Percentiles rank a stretch among this genome's conserved stretches.
Evolutionary conservation across 139 green algal species (phyloP).

Genomic region (Desmodesmus armatus): DNA sequence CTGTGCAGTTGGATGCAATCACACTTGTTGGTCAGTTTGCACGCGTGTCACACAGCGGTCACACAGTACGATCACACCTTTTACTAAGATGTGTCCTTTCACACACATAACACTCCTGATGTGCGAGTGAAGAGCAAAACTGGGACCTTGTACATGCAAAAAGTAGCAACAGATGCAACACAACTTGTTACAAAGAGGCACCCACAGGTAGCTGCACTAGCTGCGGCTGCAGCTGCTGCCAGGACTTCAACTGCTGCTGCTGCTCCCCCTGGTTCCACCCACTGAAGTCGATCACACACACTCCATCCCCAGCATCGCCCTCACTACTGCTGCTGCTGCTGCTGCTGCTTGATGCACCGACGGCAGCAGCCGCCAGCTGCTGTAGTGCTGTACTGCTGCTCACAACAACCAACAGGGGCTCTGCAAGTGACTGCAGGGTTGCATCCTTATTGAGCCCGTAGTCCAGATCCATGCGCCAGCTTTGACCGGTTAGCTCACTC

Average conservation of each 20-base stretch:
- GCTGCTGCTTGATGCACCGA: neutral
- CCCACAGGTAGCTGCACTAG: too few species aligned
- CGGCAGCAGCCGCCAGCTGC: neutral
- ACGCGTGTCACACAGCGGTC: too few species aligned
- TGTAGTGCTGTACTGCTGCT: neutral
- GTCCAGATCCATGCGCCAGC: slow-evolving; percentile 17
- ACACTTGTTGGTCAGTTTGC: too few species aligned
- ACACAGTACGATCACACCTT: too few species aligned
- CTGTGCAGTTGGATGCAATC: too few species aligned
- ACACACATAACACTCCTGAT: too few species aligned
- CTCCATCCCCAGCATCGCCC: neutral
- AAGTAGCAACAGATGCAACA: too few species aligned
- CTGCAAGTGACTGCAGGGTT: neutral
- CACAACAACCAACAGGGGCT: neutral
- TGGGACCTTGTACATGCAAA: too few species aligned
- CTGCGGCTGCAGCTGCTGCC: slow-evolving; percentile 2
- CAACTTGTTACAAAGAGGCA: too few species aligned
- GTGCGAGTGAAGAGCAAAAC: too few species aligned
- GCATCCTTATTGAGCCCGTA: neutral
- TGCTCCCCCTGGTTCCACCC: neutral
- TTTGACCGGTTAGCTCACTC: slow-evolving; percentile 2
- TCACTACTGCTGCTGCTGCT: neutral
- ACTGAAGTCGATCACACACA: neutral
- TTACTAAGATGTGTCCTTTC: too few species aligned
- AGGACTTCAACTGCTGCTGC: neutral